Evolutionary conservation across 2,329 filamentous ascomycete genomes (phyloP).

Genomic region (Graphilbum sp.): DNA sequence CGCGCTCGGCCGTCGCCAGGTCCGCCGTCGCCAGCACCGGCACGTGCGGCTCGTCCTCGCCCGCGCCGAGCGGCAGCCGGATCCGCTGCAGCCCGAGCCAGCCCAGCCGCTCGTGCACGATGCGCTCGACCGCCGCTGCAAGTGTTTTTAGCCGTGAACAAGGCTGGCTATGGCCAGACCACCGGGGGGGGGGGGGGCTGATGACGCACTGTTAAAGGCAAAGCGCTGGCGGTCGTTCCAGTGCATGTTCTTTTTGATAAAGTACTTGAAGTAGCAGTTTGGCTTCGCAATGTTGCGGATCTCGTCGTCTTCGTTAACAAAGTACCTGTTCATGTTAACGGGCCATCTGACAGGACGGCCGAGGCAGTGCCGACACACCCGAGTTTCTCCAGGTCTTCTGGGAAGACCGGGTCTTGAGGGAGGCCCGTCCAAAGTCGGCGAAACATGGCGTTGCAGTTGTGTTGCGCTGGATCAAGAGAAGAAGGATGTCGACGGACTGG

Average conservation of each 20-base stretch:
- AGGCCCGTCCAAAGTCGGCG: slow-evolving; percentile 51
- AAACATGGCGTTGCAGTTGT: slow-evolving; percentile 43
- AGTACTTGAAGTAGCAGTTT: slow-evolving; percentile 57
- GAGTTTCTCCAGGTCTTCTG: slow-evolving; percentile 48
- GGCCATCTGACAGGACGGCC: neutral
- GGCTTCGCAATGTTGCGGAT: slow-evolving; percentile 54
- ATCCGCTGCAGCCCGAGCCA: slow-evolving; percentile 41
- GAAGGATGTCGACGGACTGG: neutral
- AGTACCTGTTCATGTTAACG: too few relatives aligned
- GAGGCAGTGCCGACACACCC: slow-evolving; percentile 36
- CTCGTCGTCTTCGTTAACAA: slow-evolving; percentile 59
- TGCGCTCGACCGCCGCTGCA: slow-evolving; percentile 43
- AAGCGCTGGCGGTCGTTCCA: slow-evolving; percentile 63
- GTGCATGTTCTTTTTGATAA: slow-evolving; percentile 55
- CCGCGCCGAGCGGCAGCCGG: slow-evolving; percentile 41
- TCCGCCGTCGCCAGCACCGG: slow-evolving; percentile 47
- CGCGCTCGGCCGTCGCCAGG: slow-evolving; percentile 37
- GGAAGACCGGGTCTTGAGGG: slow-evolving; percentile 52
- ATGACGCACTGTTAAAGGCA: slow-evolving; percentile 50
- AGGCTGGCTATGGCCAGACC: too few relatives aligned
- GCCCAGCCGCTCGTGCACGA: slow-evolving; percentile 46
- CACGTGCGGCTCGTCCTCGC: slow-evolving; percentile 36
- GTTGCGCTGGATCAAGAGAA: neutral
- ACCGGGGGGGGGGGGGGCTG: too few relatives aligned
- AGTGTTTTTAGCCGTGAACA: too few relatives aligned